Percentiles rank a stretch among this genome's conserved stretches.
Evolutionary conservation across 768 basidiomycete genomes (phyloP).

Genomic region (Amanita rubescens): DNA sequence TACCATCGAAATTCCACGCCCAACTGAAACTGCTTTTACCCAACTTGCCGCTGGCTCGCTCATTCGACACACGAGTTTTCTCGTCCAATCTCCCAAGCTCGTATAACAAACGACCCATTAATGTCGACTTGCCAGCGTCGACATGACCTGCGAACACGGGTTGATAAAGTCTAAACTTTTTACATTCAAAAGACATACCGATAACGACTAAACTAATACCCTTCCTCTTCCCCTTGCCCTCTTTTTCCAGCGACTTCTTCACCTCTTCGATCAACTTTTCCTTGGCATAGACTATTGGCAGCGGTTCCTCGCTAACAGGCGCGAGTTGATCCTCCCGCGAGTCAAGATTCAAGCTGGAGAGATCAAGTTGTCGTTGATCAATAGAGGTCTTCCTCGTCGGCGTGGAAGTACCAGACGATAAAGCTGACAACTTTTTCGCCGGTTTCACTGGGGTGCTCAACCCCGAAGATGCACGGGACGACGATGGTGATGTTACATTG

Average conservation of each 20-base stretch:
- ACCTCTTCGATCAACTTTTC: constrained; percentile 86
- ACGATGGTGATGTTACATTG: constrained; percentile 33
- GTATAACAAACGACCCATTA: constrained; percentile 93
- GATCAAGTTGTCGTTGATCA: constrained; percentile 62
- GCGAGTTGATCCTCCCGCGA: constrained; percentile 31
- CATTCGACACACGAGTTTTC: constrained; percentile 75
- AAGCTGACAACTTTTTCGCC: constrained; percentile 31
- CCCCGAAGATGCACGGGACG: constrained; percentile 40
- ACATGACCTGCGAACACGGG: constrained; percentile 68
- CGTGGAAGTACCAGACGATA: constrained; percentile 34
- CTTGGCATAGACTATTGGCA: constrained; percentile 62
- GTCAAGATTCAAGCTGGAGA: constrained; percentile 65
- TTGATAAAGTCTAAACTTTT: background rate
- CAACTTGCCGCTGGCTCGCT: constrained; percentile 79
- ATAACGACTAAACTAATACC: constrained; percentile 86
- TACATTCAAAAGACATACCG: constrained; percentile 39
- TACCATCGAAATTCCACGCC: constrained; percentile 97
- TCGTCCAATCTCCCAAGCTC: constrained; percentile 87
- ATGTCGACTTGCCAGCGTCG: constrained; percentile 96
- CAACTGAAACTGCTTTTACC: constrained; percentile 96
- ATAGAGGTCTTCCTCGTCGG: constrained; percentile 27
- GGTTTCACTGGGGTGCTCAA: constrained; percentile 33
- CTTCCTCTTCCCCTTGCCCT: constrained; percentile 50
- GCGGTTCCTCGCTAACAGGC: constrained; percentile 36
- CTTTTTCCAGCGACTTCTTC: constrained; percentile 37